Percentiles rank a stretch among this genome's conserved stretches.
These are phyloP conservation scores for Lyophyllum decastes DNA, from an alignment of 768 basidiomycete genomes.

Conservation along the genomic window DNA sequence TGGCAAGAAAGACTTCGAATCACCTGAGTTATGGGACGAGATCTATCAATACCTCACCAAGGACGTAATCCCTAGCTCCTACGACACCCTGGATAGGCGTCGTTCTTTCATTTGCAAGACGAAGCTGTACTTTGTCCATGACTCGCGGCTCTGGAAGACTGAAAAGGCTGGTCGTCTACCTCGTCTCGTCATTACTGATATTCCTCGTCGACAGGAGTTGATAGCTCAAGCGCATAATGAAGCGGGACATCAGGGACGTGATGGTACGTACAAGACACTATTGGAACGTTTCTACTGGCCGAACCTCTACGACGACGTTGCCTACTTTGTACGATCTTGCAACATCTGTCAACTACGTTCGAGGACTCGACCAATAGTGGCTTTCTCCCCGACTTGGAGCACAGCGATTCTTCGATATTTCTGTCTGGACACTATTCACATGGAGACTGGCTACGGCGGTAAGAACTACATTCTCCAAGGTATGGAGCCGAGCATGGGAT, in stretches of 20 bases:
- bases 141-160: slow-evolving; percentile 18
- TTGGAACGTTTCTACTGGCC: slow-evolving; percentile 35
- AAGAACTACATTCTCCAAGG: slow-evolving; percentile 28
- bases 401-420: slow-evolving; percentile 24
- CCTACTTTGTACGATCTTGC: slow-evolving; percentile 32
- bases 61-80: not conserved
- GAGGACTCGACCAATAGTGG: slow-evolving; percentile 17
- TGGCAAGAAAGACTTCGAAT: slow-evolving; percentile 14
- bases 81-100: not conserved
- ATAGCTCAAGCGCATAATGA: slow-evolving; percentile 26
- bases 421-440: slow-evolving; percentile 28
- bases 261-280: slow-evolving; percentile 23
- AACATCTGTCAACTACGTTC: slow-evolving; percentile 29
- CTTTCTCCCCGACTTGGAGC: slow-evolving; percentile 20
- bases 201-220: slow-evolving; percentile 9
- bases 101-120: not conserved
- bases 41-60: slow-evolving; percentile 14
- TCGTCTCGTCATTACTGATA: slow-evolving; percentile 23
- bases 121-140: slow-evolving; percentile 15
- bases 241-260: slow-evolving; percentile 29
- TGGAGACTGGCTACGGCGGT: slow-evolving; percentile 23
- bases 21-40: slow-evolving; percentile 11
- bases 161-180: slow-evolving; percentile 16
- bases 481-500: slow-evolving; percentile 18
- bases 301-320: slow-evolving; percentile 28